Evolutionary conservation across 1,284 basidiomycete species (phyloP), one percentile per base, ranked within the genome.

Genomic region (Rhodofomes roseus): DNA sequence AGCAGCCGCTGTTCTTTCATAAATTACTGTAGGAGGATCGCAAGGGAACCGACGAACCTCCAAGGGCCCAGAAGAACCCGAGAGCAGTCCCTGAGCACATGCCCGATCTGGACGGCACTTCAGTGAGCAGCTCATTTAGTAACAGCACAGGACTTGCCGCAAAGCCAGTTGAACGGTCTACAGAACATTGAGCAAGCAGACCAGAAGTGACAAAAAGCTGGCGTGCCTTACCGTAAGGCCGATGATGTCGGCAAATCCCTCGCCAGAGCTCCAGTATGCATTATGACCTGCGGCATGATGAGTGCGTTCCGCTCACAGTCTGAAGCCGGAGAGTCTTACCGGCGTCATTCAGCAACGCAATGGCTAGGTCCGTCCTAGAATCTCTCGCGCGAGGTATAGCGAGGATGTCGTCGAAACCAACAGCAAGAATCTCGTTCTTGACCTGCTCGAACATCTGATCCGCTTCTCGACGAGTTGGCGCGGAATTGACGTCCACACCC

Each of bases 1-100:
- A 4, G 84, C 84, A 31, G 82, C 81, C 63, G 80, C 82, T 85
- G 61, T 55, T 50, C 55, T 55, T 43, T 53, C 22, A 62, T 65
- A 58, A 53, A 50, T 34, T 25, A 52, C 14, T 39, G 34, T n/a
- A 53, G 52, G 27, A 22, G 52, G 5, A 31, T 53, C 20, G 12
- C 14, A 25, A 7, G 16, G 11, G 27, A 9, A 18, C 27, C 1
- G 22, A 64, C 71, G 29, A 64, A 85, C 85, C 84, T 71, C 81
- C 82, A 6, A 88, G 69, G n/a, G 82, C 81, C 85, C 85, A 89
- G 66, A 89, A 86, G 68, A 90, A 86, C 5, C 87, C 87, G 12
- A 86, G 70, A 0, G 85, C 82, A 12, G 85, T 84, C 11, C 86
- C 86, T 22, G 86, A 79, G 39, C 84, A 79, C 76, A 90, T 85